These are phyloP conservation scores for Sarcodon sp. DNA, from an alignment of 768 basidiomycete genomes.

Conservation along the genomic window DNA sequence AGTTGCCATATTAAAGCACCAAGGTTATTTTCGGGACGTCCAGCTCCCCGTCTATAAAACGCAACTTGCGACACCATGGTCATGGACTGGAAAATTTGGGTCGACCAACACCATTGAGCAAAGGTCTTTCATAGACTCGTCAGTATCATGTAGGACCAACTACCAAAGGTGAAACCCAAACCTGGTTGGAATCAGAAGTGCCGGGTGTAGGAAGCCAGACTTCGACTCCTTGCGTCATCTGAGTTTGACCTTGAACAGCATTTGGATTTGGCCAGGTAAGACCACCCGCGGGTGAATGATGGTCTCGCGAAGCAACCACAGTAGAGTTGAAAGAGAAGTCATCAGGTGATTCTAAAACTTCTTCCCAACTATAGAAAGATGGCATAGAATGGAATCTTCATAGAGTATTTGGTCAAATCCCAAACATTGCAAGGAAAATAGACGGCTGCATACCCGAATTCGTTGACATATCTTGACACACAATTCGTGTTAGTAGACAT, in stretches of 20 bases:
- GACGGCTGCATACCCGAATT: conserved; percentile 32
- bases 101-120: conserved; percentile 52
- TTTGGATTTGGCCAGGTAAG: conserved; percentile 45
- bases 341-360: conserved; percentile 33
- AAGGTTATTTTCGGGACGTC: conserved; percentile 42
- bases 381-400: conserved; percentile 51
- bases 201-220: conserved; percentile 42
- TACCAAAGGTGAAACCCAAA: too few relatives aligned
- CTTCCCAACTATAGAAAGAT: conserved; percentile 48
- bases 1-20: conserved; percentile 48
- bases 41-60: conserved; percentile 48
- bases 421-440: neutral
- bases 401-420: neutral
- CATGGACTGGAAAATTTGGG: conserved; percentile 47
- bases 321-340: conserved; percentile 49
- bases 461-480: conserved; percentile 36
- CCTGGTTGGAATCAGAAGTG: conserved; percentile 32
- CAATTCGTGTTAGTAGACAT: neutral
- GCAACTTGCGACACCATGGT: conserved; percentile 46
- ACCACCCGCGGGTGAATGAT: conserved; percentile 39
- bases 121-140: conserved; percentile 21
- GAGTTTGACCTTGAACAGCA: conserved; percentile 34
- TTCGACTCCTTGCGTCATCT: conserved; percentile 39
- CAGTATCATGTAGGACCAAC: too few relatives aligned
- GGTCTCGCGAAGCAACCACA: conserved; percentile 40